Base-by-base conservation (phyloP, 2,329 filamentous ascomycete genomes). In the Phialophora tarda region DNA sequence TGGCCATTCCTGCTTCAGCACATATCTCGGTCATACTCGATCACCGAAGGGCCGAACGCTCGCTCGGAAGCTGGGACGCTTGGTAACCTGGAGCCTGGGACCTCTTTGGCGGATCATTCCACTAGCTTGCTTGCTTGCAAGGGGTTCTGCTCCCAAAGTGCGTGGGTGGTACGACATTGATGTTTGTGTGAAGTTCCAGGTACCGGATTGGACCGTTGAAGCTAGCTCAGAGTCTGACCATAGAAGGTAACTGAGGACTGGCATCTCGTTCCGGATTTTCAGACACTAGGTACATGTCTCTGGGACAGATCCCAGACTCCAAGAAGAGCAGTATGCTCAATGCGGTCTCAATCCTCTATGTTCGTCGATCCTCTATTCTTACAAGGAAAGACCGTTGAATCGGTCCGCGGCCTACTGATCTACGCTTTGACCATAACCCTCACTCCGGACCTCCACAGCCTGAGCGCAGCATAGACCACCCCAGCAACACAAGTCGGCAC, bases 371-470 rank as follows among this genome's bases (percentile, higher is more conserved):
- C 38, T 44, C 17, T n/a, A 44, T n/a, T n/a, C 14, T 44, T n/a
- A 44, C 17, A 21, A n/a, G 8, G 14, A n/a, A 44, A 44, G 17
- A 17, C 17, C 5, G 8, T n/a, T 44, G 38, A n/a, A 44, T 8
- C 38, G 38, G 17, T n/a, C 17, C 7, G 7, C 17, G 21, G 5
- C 38, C 38, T 17, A 44, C 17, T 8, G 38, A n/a, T 44, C 23
- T 51, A 26, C 24, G n/a, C 62, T 38, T 68, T 69, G 17, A 60
- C 62, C 26, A n/a, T 64, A 7, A 70, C 7, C 41, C 44, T 64
- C n/a, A 34, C 26, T 1, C 68, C 66, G 1, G 34, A 41, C 47
- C 38, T 63, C 50, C 30, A 57, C 10, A 68, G 28, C 32, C 63
- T 54, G 10, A 70, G 12, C 2, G 26, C 55, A 11, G 23, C 17